These are phyloP conservation scores for Aspergillus sp. DNA, from an alignment of 2,329 filamentous ascomycete species.

Conservation along the genomic window DNA sequence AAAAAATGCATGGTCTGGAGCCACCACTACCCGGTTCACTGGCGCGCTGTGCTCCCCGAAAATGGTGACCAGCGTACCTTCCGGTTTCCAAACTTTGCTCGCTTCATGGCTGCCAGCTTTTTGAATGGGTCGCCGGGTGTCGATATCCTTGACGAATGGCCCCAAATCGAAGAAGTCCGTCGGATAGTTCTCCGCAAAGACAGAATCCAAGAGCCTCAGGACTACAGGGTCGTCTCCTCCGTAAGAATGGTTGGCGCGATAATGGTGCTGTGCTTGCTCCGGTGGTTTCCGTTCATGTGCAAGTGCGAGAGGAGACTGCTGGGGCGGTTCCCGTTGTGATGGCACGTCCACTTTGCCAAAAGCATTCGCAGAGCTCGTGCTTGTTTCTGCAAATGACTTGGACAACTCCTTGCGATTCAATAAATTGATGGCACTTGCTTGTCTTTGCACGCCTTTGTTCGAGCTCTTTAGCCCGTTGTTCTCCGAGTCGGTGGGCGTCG, in stretches of 20 bases:
- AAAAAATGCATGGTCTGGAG: constrained; percentile 91
- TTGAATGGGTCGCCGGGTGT: constrained; percentile 43
- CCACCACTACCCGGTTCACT: constrained; percentile 70
- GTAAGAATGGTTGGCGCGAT: constrained; percentile 69
- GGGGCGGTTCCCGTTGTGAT: constrained; percentile 29
- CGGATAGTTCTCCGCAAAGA: constrained; percentile 62
- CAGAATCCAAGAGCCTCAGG: constrained; percentile 62
- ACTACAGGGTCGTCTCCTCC: constrained; percentile 62
- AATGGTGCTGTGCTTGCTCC: constrained; percentile 33
- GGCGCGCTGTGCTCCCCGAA: constrained; percentile 79
- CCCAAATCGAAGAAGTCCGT: constrained; percentile 59
- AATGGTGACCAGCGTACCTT: constrained; percentile 73
- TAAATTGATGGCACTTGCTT: constrained; percentile 50
- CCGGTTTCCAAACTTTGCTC: constrained; percentile 68
- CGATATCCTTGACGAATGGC: constrained; percentile 64
- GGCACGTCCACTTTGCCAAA: constrained; percentile 55
- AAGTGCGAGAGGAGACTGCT: constrained; percentile 29
- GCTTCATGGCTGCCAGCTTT: constrained; percentile 44
- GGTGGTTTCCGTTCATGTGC: constrained; percentile 22
- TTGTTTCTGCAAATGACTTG: constrained; percentile 57
- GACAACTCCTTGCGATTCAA: constrained; percentile 48
- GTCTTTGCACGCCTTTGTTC: constrained; percentile 24
- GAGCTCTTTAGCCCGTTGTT: constrained; percentile 20
- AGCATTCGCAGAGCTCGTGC: constrained; percentile 54
- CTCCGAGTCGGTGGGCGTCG: constrained; percentile 21